phyloP scores from a whole-genome alignment of 441 rosid genomes.

The Pelargonium australe region DNA sequence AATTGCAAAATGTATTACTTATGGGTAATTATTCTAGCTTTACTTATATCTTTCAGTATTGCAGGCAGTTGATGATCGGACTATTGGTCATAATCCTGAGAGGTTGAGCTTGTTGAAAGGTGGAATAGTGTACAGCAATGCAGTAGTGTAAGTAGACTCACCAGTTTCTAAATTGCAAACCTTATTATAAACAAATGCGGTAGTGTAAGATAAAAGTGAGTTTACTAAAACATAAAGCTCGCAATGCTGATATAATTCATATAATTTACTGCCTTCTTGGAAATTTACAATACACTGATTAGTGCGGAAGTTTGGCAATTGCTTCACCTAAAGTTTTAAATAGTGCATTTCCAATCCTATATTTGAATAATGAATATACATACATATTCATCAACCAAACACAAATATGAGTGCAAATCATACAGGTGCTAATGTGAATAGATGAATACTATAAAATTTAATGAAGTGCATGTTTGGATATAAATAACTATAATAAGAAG shows the following conservation, averaged over 20 bases:
- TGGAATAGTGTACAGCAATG: constrained; percentile 56
- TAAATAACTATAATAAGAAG: no score
- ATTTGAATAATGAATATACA: neutral
- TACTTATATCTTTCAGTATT: constrained; percentile 15
- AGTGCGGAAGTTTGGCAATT: neutral
- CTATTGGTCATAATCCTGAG: constrained; percentile 58
- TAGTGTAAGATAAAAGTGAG: no score
- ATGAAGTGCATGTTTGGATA: no score
- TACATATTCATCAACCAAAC: neutral
- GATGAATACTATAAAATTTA: no score
- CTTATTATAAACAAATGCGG: neutral
- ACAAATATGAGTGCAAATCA: neutral
- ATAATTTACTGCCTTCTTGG: neutral
- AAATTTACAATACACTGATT: neutral
- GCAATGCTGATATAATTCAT: neutral
- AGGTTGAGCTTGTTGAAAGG: constrained; percentile 56
- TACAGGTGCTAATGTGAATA: no score
- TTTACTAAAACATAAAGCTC: neutral
- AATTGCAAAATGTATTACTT: neutral
- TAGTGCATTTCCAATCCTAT: neutral
- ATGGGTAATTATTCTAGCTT: neutral
- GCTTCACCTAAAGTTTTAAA: neutral
- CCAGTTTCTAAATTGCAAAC: neutral
- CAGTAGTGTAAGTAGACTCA: constrained; percentile 40
- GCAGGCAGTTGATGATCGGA: constrained; percentile 58